phyloP scores from a whole-genome alignment of 306 rosid genomes.

The Sicyos baderoa region DNA sequence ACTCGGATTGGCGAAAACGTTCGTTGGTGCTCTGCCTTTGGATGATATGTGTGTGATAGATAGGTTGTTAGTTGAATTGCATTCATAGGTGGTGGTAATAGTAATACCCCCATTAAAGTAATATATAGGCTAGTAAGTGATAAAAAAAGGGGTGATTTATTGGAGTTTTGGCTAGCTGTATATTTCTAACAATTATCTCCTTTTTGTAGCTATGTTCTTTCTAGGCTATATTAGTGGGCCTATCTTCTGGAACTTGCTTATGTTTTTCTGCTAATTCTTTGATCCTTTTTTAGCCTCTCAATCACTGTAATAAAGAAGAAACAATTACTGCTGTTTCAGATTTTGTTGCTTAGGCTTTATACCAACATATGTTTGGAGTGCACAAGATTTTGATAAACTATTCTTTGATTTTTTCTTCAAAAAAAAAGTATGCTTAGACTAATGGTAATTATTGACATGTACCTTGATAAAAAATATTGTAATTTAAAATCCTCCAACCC shows the following conservation, averaged over 20 bases:
- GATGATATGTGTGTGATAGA: conserved; percentile 15
- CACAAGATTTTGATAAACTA: no score
- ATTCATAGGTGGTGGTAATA: no score
- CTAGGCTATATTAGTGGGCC: conserved; percentile 15
- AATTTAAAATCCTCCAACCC: no score
- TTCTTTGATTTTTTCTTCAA: no score
- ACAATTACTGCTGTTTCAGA: neutral
- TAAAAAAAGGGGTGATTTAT: neutral
- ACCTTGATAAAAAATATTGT: no score
- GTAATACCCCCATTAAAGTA: no score
- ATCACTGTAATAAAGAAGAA: neutral
- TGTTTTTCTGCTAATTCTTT: neutral
- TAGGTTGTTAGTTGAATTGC: conserved; percentile 11
- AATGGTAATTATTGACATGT: no score
- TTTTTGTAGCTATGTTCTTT: neutral
- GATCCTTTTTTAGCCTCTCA: neutral
- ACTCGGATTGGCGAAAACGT: conserved; percentile 1
- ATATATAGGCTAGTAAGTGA: neutral
- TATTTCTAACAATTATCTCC: conserved; percentile 2
- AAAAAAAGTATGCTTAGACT: no score
- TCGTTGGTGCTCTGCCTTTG: neutral
- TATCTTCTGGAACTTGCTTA: neutral
- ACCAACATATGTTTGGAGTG: no score
- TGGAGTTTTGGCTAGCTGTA: conserved; percentile 9
- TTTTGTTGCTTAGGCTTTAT: no score